Evolutionary conservation across 2,329 filamentous ascomycete genomes (phyloP).

Genomic region (Paraconiothyrium sp.): DNA sequence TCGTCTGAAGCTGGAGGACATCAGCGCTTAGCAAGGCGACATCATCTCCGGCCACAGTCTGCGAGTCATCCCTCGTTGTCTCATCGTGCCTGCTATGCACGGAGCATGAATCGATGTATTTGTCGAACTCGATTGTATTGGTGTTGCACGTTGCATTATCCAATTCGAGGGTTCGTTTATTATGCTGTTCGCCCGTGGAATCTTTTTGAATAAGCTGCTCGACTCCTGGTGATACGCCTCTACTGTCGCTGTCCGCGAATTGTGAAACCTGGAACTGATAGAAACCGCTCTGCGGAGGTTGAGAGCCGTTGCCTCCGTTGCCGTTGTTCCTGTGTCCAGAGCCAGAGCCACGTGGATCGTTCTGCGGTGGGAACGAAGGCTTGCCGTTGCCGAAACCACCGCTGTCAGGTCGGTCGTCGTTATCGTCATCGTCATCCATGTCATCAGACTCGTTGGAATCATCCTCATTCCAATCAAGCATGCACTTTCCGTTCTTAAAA

Average conservation of each 20-base stretch:
- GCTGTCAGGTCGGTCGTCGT: constrained; percentile 36
- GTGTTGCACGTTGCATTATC: constrained; percentile 1
- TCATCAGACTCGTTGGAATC: constrained; percentile 35
- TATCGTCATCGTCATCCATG: constrained; percentile 36
- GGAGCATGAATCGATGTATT: constrained; percentile 13
- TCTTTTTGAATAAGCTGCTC: constrained; percentile 17
- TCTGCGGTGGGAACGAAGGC: constrained; percentile 32
- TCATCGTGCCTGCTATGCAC: constrained; percentile 23
- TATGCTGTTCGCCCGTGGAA: constrained; percentile 13
- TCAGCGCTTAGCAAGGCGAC: constrained; percentile 32
- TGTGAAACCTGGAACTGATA: constrained; percentile 46
- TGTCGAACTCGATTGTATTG: neutral
- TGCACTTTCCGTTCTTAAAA: constrained; percentile 50
- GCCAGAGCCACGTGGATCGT: constrained; percentile 29
- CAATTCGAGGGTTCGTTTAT: constrained; percentile 12
- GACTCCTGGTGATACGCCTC: constrained; percentile 15
- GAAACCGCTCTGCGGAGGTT: constrained; percentile 32
- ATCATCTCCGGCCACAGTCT: constrained; percentile 46
- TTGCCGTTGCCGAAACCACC: constrained; percentile 34
- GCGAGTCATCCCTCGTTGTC: constrained; percentile 35
- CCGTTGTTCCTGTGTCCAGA: constrained; percentile 29
- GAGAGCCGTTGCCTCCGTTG: constrained; percentile 25
- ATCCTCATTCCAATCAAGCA: constrained; percentile 50
- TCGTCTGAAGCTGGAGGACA: constrained; percentile 7
- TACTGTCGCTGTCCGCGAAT: constrained; percentile 23